These are phyloP conservation scores for Hyaloperonospora brassicae DNA, from an alignment of 352 stramenopile genomes.

Conservation along the genomic window DNA sequence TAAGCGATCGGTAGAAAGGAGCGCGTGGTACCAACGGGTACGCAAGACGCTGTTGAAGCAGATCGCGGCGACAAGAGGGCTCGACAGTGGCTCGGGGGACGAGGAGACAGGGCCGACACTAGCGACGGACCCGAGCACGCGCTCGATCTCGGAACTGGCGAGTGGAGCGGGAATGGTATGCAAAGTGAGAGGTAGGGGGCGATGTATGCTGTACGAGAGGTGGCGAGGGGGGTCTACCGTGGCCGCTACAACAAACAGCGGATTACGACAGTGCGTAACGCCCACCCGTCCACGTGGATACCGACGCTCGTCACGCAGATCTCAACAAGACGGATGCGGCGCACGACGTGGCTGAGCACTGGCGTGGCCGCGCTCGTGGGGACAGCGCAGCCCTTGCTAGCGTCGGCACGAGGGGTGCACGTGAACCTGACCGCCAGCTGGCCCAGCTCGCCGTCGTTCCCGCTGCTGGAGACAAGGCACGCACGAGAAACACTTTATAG, in stretches of 20 bases:
- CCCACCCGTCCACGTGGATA: constrained; percentile 17
- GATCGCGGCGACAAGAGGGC: neutral
- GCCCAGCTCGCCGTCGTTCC: constrained; percentile 48
- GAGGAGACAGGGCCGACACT: neutral
- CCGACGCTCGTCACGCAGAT: constrained; percentile 2
- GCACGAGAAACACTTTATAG: neutral
- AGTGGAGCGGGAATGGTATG: constrained; percentile 13
- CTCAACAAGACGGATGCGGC: constrained; percentile 15
- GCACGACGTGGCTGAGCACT: constrained; percentile 14
- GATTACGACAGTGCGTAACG: constrained; percentile 1
- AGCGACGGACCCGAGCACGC: neutral
- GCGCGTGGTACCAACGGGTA: neutral
- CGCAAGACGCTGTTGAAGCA: neutral
- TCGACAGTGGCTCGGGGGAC: neutral
- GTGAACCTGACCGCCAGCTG: constrained; percentile 58
- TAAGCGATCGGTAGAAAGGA: neutral
- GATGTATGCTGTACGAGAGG: constrained; percentile 6
- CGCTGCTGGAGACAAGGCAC: constrained; percentile 51
- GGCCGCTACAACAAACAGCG: neutral
- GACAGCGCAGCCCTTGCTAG: constrained; percentile 14
- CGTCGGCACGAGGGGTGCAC: constrained; percentile 30
- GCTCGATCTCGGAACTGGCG: constrained; percentile 11
- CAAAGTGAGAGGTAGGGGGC: constrained; percentile 3
- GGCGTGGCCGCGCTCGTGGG: constrained; percentile 14
- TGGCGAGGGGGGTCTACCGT: neutral